Base-by-base conservation (phyloP, 1,284 basidiomycete species). In the Lignosus rhinocerotis region DNA sequence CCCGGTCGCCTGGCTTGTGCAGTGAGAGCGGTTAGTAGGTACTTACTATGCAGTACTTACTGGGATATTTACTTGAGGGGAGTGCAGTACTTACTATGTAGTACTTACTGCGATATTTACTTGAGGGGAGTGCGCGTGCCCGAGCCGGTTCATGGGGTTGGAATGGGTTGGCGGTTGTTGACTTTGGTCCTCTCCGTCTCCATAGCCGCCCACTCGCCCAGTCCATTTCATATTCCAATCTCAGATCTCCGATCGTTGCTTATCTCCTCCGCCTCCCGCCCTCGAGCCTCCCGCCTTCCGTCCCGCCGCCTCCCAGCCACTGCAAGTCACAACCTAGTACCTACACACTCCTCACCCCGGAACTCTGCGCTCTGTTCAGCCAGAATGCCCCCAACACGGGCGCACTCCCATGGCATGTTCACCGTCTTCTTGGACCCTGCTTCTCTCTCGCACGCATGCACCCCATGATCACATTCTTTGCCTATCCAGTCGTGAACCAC, bases 401-500 rank as follows among this genome's bases (percentile, higher is more conserved):
- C 56, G 17, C 25, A 38, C 62, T 64, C 62, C 59, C 62, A 64
- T 56, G 59, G 33, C 45, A 11, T 36, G 39, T 33, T 58, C 47
- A 51, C 59, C 34, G 54, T 46, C 55, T 56, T 61, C 51, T 62
- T 51, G 48, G 49, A 48, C 51, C 57, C 17, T 36, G 57, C 59
- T 64, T 64, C 62, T 64, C 58, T 61, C 59, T 64, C 62, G 62
- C 62, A 64, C 62, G 62, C 50, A 10, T 30, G 42, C 42, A 51
- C 55, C 62, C 62, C 62, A 64, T 64, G 60, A 62, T 54, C 56
- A 56, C 60, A 50, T 47, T 53, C 62, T 55, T 61, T 64, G 55
- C 62, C 62, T 59, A 52, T 59, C 58, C 55, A 36, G 55, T 61
- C 62, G 57, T 52, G 53, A 59, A 41, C 62, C 59, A 52, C 50